Percentiles rank a stretch among this genome's conserved stretches.
These are phyloP conservation scores for Myochromella boudieri DNA, from an alignment of 768 basidiomycete species.

Conservation along the genomic window DNA sequence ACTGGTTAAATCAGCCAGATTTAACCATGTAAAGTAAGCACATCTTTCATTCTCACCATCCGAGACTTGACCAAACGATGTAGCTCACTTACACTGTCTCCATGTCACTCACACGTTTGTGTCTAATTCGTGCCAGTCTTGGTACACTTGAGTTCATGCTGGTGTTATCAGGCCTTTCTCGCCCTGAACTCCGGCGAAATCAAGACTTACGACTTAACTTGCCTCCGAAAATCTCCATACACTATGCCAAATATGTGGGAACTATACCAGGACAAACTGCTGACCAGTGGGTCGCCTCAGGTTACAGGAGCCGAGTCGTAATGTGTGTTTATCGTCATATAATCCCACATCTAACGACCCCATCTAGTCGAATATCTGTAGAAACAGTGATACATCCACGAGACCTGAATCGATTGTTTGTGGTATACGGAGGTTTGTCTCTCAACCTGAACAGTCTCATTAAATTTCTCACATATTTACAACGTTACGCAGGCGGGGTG, in stretches of 20 bases:
- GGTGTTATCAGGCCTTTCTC: slow-evolving; percentile 41
- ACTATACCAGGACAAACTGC: slow-evolving; percentile 60
- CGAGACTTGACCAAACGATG: not conserved
- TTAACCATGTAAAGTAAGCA: slow-evolving; percentile 48
- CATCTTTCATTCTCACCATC: not conserved
- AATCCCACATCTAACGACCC: not conserved
- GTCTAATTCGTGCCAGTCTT: slow-evolving; percentile 1
- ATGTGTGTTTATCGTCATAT: not conserved
- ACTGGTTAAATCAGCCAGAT: slow-evolving; percentile 45
- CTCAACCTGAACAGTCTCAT: not conserved
- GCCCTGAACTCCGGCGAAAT: slow-evolving; percentile 55
- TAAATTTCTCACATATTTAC: not conserved
- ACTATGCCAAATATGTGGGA: slow-evolving; percentile 77
- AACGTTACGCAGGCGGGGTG: slow-evolving; percentile 50
- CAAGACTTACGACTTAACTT: slow-evolving; percentile 74
- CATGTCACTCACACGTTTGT: slow-evolving; percentile 72
- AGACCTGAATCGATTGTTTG: slow-evolving; percentile 67
- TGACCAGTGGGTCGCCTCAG: slow-evolving; percentile 38
- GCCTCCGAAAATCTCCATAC: slow-evolving; percentile 65
- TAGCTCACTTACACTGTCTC: slow-evolving; percentile 63
- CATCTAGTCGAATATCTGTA: slow-evolving; percentile 46
- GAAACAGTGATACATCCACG: slow-evolving; percentile 71
- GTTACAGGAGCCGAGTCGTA: slow-evolving; percentile 34
- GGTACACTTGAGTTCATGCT: slow-evolving; percentile 16
- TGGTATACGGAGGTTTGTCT: slow-evolving; percentile 71